A percentile compares a stretch with the other conserved stretches of the same genome.
Evolutionary conservation across 2,329 filamentous ascomycete genomes (phyloP).

Genomic region (Orbilia blumenaviensis): DNA sequence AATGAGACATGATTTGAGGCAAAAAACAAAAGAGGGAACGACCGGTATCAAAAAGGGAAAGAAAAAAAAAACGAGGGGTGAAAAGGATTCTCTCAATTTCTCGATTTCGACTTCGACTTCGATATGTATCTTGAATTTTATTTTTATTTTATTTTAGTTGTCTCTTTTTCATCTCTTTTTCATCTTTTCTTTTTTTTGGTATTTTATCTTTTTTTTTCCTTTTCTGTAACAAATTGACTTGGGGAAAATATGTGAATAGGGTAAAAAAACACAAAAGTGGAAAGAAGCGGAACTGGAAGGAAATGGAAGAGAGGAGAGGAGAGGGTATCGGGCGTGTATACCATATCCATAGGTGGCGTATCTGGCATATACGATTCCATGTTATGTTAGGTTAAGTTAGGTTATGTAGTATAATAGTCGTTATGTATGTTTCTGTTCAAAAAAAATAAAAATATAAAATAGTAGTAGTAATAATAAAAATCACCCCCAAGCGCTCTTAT

Average conservation of each 20-base stretch:
- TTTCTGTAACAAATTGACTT: background rate
- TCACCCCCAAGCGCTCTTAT: no score
- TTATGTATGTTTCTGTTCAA: no score
- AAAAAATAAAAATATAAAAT: no score
- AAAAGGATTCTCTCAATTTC: background rate
- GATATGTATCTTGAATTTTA: no score
- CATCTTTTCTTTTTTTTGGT: background rate
- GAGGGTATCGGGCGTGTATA: constrained; percentile 21
- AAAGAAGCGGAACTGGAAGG: background rate
- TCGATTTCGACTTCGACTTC: no score
- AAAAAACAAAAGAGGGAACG: background rate
- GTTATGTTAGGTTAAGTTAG: background rate
- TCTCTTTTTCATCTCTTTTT: no score
- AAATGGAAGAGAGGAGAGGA: background rate
- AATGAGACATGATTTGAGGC: constrained; percentile 30
- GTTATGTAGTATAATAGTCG: no score
- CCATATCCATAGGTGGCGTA: constrained; percentile 44
- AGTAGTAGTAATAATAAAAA: no score
- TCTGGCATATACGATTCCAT: constrained; percentile 51
- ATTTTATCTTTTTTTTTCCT: background rate
- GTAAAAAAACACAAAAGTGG: constrained; percentile 4
- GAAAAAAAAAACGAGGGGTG: background rate
- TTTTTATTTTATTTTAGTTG: no score
- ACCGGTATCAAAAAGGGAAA: constrained; percentile 2
- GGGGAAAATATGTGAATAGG: background rate